Evolutionary conservation across 306 rosid species (phyloP), one percentile per base, ranked within the genome.

Genomic region (Corylus heterophylla): DNA sequence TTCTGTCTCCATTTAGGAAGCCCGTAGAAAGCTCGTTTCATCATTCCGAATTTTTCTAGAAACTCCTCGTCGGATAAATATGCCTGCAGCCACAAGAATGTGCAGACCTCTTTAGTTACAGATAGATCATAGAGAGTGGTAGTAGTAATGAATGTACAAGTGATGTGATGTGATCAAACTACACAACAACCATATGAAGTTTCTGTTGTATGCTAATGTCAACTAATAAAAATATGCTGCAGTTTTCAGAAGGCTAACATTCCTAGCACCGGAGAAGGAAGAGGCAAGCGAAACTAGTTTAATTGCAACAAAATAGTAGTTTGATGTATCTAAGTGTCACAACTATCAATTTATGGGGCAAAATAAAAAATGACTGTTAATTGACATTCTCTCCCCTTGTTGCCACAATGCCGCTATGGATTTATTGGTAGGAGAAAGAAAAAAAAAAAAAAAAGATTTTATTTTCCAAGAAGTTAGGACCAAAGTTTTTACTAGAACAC

Each of bases 1-100:
- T 94, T 94, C 75, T 94, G 98, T 84, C 93, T 94, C 98, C 98
- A 94, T 77, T 79, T 94, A 0, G 98, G 93, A 69, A 94, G 98
- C 91, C 84, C 87, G 82, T 89, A 80, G 81, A 94, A 94, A 66
- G 86, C 79, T 68, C 85, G 7, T 86, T 88, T 91, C 66, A 79
- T 80, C 94, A 89, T 88, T 76, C 89, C 87, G 66, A 94, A 92
- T 73, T 87, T 91, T 79, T 84, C 91, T 48, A 52, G 89, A 78
- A 94, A 94, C 89, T 94, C 98, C 82, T 88, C 93, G 29, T 78
- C 79, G 1, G 97, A 88, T 76, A 94, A 85, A 89, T 94, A 94
- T 73, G 90, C 92, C 98, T 94, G 76, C 61, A 79, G 48, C 79
- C 82, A 85, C 86, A 79, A 85, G 42, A 79, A 71, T 71, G 17